phyloP scores from a whole-genome alignment of 2,329 filamentous ascomycete species.

The Colletotrichum sp. region DNA sequence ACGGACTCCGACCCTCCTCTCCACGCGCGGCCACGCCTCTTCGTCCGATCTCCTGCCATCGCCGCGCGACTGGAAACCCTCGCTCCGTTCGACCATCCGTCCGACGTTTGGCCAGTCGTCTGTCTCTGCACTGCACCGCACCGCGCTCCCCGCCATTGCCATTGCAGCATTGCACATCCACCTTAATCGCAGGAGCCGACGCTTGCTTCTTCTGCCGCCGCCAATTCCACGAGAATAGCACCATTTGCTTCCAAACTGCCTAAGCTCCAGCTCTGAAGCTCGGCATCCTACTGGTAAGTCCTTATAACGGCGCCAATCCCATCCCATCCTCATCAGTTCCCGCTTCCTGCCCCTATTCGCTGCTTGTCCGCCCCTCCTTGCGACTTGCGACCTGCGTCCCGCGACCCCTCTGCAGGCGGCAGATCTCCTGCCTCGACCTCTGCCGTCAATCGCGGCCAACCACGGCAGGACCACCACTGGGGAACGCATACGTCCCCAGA shows the following conservation, averaged over 20 bases:
- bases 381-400: neutral
- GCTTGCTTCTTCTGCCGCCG: neutral
- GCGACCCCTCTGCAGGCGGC: neutral
- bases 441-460: conserved; percentile 4
- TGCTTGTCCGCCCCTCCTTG: conserved; percentile 1
- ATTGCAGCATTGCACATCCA: neutral
- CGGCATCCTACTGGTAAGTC: conserved; percentile 4
- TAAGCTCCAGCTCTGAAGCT: neutral
- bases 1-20: conserved; percentile 6
- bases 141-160: neutral
- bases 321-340: neutral
- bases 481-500: neutral
- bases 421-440: conserved; percentile 6
- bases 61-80: conserved; percentile 7
- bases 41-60: conserved; percentile 10
- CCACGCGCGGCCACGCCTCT: conserved; percentile 5
- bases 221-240: conserved; percentile 9
- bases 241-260: neutral
- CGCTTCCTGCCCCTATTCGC: neutral
- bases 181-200: neutral
- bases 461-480: neutral
- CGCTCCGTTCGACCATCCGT: conserved; percentile 4
- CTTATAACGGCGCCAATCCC: neutral
- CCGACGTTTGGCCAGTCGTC: conserved; percentile 11
- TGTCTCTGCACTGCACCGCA: neutral